Base-by-base conservation (phyloP, 2,329 filamentous ascomycete genomes). In the Talaromyces verruculosus region DNA sequence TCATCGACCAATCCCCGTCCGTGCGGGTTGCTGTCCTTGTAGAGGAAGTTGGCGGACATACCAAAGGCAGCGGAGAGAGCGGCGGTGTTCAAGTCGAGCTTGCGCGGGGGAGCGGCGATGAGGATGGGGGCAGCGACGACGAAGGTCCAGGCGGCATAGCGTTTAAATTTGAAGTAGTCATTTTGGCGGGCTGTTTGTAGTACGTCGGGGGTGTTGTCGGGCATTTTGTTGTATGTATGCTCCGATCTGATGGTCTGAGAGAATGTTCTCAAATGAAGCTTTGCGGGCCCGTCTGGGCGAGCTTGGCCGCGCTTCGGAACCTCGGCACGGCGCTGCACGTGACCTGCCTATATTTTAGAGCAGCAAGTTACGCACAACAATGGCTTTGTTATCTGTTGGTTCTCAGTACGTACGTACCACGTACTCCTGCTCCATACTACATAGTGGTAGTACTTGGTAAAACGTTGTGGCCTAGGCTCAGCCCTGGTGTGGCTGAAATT, bases 111-210 rank as follows among this genome's bases (percentile, higher is more conserved):
- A 33, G 66, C 64, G 28, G 65, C 67, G 57, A 68, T 71, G 51
- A 70, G 67, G 47, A 71, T 67, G 0, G 76, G 76, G 0, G 75
- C 72, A 35, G 71, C 74, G 64, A 78, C 45, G 35, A 79, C 70
- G 69, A 81, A 78, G 28, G 74, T 75, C 30, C 74, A 68, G n/a
- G 78, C 76, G 30, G 78, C 72, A 68, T 77, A 78, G 68, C 73
- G 73, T 67, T 80, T 81, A 73, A 80, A 79, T 64, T 72, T 74
- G 43, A 74, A 60, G 69, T 75, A 81, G 68, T 80, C 78, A 61
- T 73, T 75, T 67, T 73, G 71, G 61, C 77, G 75, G 55, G 63
- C 61, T 58, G 63, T 64, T 25, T 68, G 37, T 2, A 58, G 30
- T 25, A 3, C 25, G 13, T 41, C 30, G 35, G 57, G 25, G 22